Evolutionary conservation across 768 basidiomycete genomes (phyloP), one percentile per base, ranked within the genome.

Genomic region (Kwoniella heveanensis): DNA sequence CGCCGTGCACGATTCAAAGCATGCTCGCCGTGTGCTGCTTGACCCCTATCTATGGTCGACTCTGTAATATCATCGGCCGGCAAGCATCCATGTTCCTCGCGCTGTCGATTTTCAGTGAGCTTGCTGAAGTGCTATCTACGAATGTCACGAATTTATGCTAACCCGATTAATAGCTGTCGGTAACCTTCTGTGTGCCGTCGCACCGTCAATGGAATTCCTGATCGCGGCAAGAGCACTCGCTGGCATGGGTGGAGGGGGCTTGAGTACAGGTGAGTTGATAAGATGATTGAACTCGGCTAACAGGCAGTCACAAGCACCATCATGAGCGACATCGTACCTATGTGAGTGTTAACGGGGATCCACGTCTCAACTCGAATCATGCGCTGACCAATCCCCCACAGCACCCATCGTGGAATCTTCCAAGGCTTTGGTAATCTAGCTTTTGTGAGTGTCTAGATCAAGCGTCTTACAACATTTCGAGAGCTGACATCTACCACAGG

Each of bases 271-370:
- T 64, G 24, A 50, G 62, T 48, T 17, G 2, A 19, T 19, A 19
- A 12, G 21, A 22, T 25, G 21, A 22, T 13, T 9, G 10, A 25
- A 47, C 19, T 13, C n/a, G 39, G 39, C 36, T 49, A 26, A 62
- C 39, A 52, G 5, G 15, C 37, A 50, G 66, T 72, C 51, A 52
- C 58, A 24, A 60, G 54, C 69, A 86, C 95, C 58, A 85, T 91
- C 52, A 86, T 91, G 60, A 88, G 90, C 7, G 94, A 98, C 81
- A 83, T 96, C 22, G 88, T 97, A 36, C 62, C 65, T 90, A 92
- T 19, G 80, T 97, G 88, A 90, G 73, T 76, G 30, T 21, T 2
- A n/a, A n/a, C n/a, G n/a, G n/a, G n/a, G 19, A 53, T 17, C 27
- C 17, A n/a, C 10, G n/a, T 52, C 36, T 53, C 26, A 15, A 5